Evolutionary conservation across 345 rosid species (phyloP).

Genomic region (Sisymbrium irio): DNA sequence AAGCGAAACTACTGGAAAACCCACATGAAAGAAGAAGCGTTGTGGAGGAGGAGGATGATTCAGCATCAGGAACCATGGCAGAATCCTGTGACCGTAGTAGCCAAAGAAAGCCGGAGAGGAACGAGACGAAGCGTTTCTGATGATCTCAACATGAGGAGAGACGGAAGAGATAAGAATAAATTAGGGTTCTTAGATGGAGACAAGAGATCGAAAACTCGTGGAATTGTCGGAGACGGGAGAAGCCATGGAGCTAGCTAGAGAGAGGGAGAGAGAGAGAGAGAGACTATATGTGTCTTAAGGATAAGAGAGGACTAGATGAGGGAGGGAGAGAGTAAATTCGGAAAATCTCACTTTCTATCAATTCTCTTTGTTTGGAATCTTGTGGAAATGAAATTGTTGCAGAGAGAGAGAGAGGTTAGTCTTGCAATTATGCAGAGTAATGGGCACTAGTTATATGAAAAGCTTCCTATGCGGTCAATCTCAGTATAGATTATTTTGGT

Average conservation of each 20-base stretch:
- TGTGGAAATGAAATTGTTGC: slow-evolving; percentile 59
- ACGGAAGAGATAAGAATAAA: slow-evolving; percentile 1
- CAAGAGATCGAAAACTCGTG: background rate
- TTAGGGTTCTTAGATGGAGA: slow-evolving; percentile 30
- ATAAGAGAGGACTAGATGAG: slow-evolving; percentile 17
- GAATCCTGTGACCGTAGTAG: slow-evolving; percentile 43
- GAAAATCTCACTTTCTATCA: slow-evolving; percentile 80
- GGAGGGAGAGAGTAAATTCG: slow-evolving; percentile 11
- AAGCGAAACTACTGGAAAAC: slow-evolving; percentile 36
- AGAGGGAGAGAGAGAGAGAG: background rate
- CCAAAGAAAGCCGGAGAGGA: slow-evolving; percentile 30
- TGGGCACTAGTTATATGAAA: slow-evolving; percentile 26
- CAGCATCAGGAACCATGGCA: slow-evolving; percentile 71
- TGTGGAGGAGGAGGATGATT: slow-evolving; percentile 26
- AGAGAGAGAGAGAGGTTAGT: slow-evolving; percentile 35
- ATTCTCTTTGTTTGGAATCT: slow-evolving; percentile 89
- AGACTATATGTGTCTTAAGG: slow-evolving; percentile 10
- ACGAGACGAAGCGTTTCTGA: slow-evolving; percentile 9
- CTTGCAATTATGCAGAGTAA: slow-evolving; percentile 26
- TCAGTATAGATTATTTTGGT: background rate
- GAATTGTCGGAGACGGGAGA: slow-evolving; percentile 24
- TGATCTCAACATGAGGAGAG: slow-evolving; percentile 39
- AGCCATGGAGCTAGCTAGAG: slow-evolving; percentile 18
- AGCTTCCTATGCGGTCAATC: slow-evolving; percentile 29
- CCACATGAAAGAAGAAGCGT: slow-evolving; percentile 38